A percentile compares a stretch with the other conserved stretches of the same genome.
Evolutionary conservation across 306 rosid species (phyloP).

Genomic region (Aeschynomene evenia): DNA sequence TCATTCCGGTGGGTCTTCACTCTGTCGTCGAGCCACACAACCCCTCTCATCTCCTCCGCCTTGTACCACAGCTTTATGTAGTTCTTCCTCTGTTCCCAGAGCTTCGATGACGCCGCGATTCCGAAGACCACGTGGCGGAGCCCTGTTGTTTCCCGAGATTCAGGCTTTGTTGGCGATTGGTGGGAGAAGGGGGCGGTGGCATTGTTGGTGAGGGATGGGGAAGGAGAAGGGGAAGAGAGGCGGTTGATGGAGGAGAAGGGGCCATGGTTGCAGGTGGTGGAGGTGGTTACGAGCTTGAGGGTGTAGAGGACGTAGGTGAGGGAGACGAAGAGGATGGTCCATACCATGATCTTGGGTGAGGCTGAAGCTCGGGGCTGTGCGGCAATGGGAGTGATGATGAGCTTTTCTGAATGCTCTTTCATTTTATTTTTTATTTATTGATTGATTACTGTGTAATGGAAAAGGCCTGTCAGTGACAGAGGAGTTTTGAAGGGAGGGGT

Average conservation of each 20-base stretch:
- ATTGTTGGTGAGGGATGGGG: background rate
- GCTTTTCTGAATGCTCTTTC: constrained; percentile 51
- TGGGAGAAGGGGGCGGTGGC: background rate
- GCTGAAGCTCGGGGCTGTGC: constrained; percentile 38
- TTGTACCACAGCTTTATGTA: constrained; percentile 93
- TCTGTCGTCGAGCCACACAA: constrained; percentile 74
- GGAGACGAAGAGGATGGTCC: constrained; percentile 70
- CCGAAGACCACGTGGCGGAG: constrained; percentile 78
- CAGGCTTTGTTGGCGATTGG: background rate
- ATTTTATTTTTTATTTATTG: background rate
- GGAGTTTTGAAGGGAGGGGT: background rate
- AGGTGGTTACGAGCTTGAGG: constrained; percentile 59
- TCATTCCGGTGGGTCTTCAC: constrained; percentile 36
- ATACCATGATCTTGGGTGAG: constrained; percentile 57
- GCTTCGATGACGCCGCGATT: constrained; percentile 86
- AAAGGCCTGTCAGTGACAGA: no score
- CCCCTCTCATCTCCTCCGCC: constrained; percentile 61
- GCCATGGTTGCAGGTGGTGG: constrained; percentile 51
- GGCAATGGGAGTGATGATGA: constrained; percentile 14
- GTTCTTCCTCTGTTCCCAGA: constrained; percentile 73
- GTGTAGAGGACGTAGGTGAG: constrained; percentile 70
- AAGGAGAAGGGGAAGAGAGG: constrained; percentile 8
- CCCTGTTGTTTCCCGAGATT: constrained; percentile 33
- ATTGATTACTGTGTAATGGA: no score
- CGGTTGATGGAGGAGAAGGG: constrained; percentile 38